Evolutionary conservation across 2,329 filamentous ascomycete genomes (phyloP).

Genomic region (Neopestalotiopsis rosae): DNA sequence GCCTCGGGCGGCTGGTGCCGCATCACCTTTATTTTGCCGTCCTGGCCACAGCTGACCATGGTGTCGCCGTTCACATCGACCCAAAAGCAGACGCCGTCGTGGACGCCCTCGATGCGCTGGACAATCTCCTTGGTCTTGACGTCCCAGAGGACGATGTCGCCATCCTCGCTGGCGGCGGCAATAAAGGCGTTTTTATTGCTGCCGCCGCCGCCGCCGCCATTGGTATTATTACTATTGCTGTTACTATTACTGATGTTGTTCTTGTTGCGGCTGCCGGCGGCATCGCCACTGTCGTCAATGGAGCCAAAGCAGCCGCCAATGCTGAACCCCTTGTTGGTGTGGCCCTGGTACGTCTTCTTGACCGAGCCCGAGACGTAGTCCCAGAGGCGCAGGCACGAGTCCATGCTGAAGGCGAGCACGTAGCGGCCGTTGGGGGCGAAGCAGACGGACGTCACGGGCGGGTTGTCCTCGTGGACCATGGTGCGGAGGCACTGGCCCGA

Average conservation of each 20-base stretch:
- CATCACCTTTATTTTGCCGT: conserved; percentile 58
- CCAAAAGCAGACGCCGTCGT: conserved; percentile 68
- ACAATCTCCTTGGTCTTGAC: conserved; percentile 83
- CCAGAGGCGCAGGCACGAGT: conserved; percentile 90
- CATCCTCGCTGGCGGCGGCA: conserved; percentile 86
- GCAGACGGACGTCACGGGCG: conserved; percentile 84
- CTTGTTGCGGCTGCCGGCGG: no score
- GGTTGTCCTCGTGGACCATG: conserved; percentile 94
- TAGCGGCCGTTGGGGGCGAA: conserved; percentile 95
- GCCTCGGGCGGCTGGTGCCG: conserved; percentile 34
- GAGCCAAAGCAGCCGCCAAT: conserved; percentile 84
- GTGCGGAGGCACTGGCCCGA: conserved; percentile 96
- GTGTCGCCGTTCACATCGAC: conserved; percentile 63
- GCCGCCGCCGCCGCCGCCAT: no score
- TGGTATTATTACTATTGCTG: no score
- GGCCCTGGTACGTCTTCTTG: conserved; percentile 97
- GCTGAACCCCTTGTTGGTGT: conserved; percentile 82
- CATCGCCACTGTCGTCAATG: conserved; percentile 44
- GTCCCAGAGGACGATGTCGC: conserved; percentile 87
- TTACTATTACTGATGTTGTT: no score
- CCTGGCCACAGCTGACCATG: conserved; percentile 64
- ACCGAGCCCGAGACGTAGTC: conserved; percentile 91
- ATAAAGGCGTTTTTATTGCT: conserved; percentile 58
- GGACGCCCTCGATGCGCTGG: conserved; percentile 64
- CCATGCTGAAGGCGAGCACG: conserved; percentile 89